These are phyloP conservation scores for Cardamine chenopodiifolia DNA, from an alignment of 345 rosid genomes.

Conservation along the genomic window DNA sequence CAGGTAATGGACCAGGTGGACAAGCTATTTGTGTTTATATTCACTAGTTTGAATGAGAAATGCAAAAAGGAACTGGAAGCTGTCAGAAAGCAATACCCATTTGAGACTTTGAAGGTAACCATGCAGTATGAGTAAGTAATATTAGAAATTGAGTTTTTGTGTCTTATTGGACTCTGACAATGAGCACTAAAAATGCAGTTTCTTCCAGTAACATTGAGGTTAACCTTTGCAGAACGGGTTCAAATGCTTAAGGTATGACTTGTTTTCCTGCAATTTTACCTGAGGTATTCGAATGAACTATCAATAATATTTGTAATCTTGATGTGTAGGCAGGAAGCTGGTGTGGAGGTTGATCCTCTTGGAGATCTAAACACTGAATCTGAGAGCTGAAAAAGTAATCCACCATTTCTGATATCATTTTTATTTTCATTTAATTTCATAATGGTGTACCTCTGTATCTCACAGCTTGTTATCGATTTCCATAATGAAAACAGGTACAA, in stretches of 20 bases:
- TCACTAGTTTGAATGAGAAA: slow-evolving; percentile 63
- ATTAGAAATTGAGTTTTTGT: slow-evolving; percentile 12
- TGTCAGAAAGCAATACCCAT: slow-evolving; percentile 71
- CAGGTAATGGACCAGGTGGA: slow-evolving; percentile 88
- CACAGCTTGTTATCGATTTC: neutral
- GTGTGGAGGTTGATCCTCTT: slow-evolving; percentile 81
- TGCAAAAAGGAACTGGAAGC: slow-evolving; percentile 80
- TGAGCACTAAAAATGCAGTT: slow-evolving; percentile 56
- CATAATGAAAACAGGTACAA: slow-evolving; percentile 57
- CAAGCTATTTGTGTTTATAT: slow-evolving; percentile 65
- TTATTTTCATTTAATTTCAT: neutral
- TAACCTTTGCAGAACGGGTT: slow-evolving; percentile 84
- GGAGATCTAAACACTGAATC: slow-evolving; percentile 87
- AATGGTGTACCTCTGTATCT: neutral
- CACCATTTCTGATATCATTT: neutral
- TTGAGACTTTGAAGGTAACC: slow-evolving; percentile 79
- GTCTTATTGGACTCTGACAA: slow-evolving; percentile 19
- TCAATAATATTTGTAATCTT: neutral
- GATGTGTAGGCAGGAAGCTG: slow-evolving; percentile 67
- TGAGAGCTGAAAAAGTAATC: slow-evolving; percentile 82
- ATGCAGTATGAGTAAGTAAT: neutral
- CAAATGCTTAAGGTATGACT: slow-evolving; percentile 80
- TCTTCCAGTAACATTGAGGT: slow-evolving; percentile 61
- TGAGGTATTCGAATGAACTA: neutral
- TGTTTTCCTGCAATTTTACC: neutral